Evolutionary conservation across 2,329 filamentous ascomycete species (phyloP).

Genomic region (Macroventuria anomochaeta): DNA sequence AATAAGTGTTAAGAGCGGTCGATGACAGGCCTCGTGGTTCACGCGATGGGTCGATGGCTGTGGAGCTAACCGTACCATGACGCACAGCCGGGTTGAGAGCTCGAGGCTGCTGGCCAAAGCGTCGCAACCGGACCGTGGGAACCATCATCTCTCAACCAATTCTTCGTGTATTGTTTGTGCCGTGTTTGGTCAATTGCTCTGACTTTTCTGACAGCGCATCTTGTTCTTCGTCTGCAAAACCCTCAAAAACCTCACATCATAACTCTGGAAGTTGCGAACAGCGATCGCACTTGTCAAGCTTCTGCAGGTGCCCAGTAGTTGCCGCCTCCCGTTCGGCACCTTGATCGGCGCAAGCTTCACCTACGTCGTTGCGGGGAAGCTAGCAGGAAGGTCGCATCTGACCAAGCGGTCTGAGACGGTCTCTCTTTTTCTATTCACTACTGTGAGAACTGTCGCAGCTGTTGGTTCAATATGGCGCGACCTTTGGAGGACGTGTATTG

Average conservation of each 20-base stretch:
- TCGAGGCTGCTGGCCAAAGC: conserved; percentile 8
- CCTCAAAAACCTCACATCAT: neutral
- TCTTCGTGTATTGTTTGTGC: conserved; percentile 19
- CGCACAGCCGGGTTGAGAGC: conserved; percentile 8
- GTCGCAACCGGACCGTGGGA: conserved; percentile 2
- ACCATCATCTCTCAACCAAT: conserved; percentile 22
- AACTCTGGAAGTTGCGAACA: neutral
- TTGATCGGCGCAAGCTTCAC: conserved; percentile 33
- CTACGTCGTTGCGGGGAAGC: conserved; percentile 38
- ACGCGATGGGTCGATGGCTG: conserved; percentile 1
- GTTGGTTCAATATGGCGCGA: conserved; percentile 37
- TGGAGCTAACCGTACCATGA: conserved; percentile 8
- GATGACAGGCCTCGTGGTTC: conserved; percentile 9
- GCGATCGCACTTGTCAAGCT: conserved; percentile 15
- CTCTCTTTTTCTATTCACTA: conserved; percentile 4
- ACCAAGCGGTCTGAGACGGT: conserved; percentile 10
- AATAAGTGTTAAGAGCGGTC: neutral
- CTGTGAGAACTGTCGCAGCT: neutral
- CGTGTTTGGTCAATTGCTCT: conserved; percentile 16
- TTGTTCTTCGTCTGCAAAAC: neutral
- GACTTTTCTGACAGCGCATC: conserved; percentile 3
- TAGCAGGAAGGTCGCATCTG: conserved; percentile 19
- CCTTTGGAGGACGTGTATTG: conserved; percentile 67
- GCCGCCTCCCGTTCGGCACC: conserved; percentile 31
- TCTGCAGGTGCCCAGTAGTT: conserved; percentile 26